phyloP scores from a whole-genome alignment of 2,329 filamentous ascomycete genomes.

The Cadophora sp. region DNA sequence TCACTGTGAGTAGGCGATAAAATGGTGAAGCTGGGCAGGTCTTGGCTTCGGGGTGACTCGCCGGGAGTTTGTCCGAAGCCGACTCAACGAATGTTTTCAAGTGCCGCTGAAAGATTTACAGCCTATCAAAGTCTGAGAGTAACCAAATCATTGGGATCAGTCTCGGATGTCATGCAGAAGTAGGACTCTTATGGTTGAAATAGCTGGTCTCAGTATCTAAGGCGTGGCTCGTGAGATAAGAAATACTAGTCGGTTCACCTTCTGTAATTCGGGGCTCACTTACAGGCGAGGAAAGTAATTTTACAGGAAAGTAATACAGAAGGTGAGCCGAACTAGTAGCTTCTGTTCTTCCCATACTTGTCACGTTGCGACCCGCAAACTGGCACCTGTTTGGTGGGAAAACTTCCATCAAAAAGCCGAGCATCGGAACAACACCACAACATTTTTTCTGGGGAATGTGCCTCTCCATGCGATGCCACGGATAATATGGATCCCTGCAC shows the following conservation, averaged over 20 bases:
- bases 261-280: too few species aligned
- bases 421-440: conserved; percentile 3
- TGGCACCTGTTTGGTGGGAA: conserved; percentile 17
- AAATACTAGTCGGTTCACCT: too few species aligned
- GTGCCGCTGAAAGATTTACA: background rate
- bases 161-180: background rate
- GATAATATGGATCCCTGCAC: conserved; percentile 24
- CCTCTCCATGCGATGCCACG: conserved; percentile 12
- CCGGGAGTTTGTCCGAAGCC: background rate
- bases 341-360: background rate
- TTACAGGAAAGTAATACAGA: too few species aligned
- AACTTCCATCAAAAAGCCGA: conserved; percentile 8
- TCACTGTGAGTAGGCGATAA: background rate
- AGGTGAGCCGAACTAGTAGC: too few species aligned
- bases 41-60: conserved; percentile 3
- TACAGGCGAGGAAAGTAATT: too few species aligned
- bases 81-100: background rate
- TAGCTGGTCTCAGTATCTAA: too few species aligned
- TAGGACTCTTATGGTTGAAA: background rate
- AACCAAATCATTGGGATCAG: background rate
- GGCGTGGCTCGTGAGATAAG: too few species aligned
- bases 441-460: conserved; percentile 14
- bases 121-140: background rate
- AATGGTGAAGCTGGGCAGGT: background rate
- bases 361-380: background rate